Conservation (phyloP, 2,329 filamentous ascomycete genomes). For the Epichloe scottii region DNA sequence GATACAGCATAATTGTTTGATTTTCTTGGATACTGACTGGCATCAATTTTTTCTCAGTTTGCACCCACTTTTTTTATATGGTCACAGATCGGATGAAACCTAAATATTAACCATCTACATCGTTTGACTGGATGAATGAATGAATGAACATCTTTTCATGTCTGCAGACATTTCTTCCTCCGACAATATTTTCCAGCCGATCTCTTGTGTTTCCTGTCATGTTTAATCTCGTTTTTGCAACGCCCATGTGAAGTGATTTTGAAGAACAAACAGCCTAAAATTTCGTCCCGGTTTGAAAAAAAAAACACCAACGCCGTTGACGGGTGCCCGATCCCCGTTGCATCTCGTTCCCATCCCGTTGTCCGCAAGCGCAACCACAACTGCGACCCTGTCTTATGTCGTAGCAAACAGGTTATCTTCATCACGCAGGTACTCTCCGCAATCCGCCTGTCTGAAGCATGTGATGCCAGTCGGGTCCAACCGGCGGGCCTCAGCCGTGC, state of each 20-base stretch:
- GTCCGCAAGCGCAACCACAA: neutral
- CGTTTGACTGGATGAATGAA: neutral
- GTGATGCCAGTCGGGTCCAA: conserved; percentile 84
- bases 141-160: neutral
- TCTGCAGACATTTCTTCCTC: neutral
- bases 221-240: neutral
- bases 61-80: neutral
- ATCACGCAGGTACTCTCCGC: conserved; percentile 88
- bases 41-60: neutral
- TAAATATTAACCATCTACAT: neutral
- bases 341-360: neutral
- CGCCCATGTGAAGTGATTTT: neutral
- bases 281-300: neutral
- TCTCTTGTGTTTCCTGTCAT: neutral
- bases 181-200: neutral
- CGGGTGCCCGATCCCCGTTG: neutral
- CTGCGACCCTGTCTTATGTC: neutral
- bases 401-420: conserved; percentile 48
- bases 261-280: neutral
- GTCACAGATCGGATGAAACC: neutral
- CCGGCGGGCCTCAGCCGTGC: conserved; percentile 68
- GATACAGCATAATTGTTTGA: neutral
- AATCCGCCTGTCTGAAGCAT: conserved; percentile 84
- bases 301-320: neutral
- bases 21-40: neutral